phyloP scores from a whole-genome alignment of 768 basidiomycete genomes.

The Lentinula lateritia region DNA sequence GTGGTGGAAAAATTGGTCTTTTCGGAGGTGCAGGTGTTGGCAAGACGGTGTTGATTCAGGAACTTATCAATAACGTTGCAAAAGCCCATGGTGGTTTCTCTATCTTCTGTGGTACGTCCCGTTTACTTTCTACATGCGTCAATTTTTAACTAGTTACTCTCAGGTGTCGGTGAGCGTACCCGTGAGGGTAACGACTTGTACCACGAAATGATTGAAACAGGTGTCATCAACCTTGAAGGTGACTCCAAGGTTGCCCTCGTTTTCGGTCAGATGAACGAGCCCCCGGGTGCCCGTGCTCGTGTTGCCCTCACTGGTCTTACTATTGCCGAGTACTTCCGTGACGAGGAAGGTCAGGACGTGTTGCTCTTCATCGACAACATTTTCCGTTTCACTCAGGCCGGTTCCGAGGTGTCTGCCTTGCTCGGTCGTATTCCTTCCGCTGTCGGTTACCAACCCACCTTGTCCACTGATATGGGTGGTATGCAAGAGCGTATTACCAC shows the following conservation, averaged over 20 bases:
- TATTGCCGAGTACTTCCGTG: constrained; percentile 99
- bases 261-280: constrained; percentile 99
- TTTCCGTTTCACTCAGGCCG: constrained; percentile 99
- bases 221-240: constrained; percentile 99
- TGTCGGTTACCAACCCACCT: constrained; percentile 99
- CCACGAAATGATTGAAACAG: constrained; percentile 99
- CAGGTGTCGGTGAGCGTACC: constrained; percentile 99
- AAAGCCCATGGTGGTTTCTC: constrained; percentile 99
- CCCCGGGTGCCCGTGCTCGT: constrained; percentile 99
- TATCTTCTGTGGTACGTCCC: constrained; percentile 83
- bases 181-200: constrained; percentile 99
- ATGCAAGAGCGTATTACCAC: constrained; percentile 99
- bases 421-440: constrained; percentile 99
- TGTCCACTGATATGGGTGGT: constrained; percentile 99
- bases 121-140: background rate
- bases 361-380: constrained; percentile 99
- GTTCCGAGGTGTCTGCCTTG: constrained; percentile 99
- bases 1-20: constrained; percentile 99
- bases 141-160: constrained; percentile 9
- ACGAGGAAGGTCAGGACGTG: constrained; percentile 99
- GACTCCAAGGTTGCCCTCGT: constrained; percentile 99
- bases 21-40: constrained; percentile 99
- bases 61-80: constrained; percentile 99
- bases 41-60: constrained; percentile 99
- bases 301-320: constrained; percentile 98